These are phyloP conservation scores for Aspergillus baeticus DNA, from an alignment of 495 filamentous ascomycete species.

Conservation along the genomic window DNA sequence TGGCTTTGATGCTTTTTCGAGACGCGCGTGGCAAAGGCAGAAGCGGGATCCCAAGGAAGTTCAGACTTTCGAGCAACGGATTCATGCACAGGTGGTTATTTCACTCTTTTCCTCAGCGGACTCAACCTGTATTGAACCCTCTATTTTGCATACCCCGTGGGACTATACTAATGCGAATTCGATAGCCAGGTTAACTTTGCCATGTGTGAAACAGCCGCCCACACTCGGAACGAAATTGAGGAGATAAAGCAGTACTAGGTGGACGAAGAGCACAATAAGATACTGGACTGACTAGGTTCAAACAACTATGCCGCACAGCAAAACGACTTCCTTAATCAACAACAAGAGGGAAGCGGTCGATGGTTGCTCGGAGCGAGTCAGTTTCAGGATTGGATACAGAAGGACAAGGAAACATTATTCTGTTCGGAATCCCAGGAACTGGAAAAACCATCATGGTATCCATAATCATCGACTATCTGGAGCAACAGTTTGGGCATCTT, in stretches of 20 bases:
- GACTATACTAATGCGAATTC: too few species aligned
- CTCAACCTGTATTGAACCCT: slow-evolving; percentile 1
- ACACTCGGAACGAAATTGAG: background rate
- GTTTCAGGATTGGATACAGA: background rate
- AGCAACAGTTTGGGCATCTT: slow-evolving; percentile 12
- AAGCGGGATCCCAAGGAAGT: background rate
- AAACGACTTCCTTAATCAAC: background rate
- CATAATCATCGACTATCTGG: slow-evolving; percentile 33
- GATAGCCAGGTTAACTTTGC: background rate
- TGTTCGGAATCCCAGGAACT: slow-evolving; percentile 45
- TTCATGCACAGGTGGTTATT: background rate
- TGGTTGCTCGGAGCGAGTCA: background rate
- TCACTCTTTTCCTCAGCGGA: background rate
- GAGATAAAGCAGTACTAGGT: background rate
- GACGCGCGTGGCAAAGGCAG: background rate
- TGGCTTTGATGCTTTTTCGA: background rate
- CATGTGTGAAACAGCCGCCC: background rate
- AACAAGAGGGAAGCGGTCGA: background rate
- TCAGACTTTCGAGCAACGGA: background rate
- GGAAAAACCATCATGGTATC: slow-evolving; percentile 43
- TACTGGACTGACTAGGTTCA: background rate
- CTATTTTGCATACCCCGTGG: too few species aligned
- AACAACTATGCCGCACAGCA: background rate
- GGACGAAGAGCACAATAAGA: background rate
- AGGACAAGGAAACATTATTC: slow-evolving; percentile 30